Base-by-base conservation (phyloP, 2,329 filamentous ascomycete species). In the Mycosphaerella sp. region DNA sequence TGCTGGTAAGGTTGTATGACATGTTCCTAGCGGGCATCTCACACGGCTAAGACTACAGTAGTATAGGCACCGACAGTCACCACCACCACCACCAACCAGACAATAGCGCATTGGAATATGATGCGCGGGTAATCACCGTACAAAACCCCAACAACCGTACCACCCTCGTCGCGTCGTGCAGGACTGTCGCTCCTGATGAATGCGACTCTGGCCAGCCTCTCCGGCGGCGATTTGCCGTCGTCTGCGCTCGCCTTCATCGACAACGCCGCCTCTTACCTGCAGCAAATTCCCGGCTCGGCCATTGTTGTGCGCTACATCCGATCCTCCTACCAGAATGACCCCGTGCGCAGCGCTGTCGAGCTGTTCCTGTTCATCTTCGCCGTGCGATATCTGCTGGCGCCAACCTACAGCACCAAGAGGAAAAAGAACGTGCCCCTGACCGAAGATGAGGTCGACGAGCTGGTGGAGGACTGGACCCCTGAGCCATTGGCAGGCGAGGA, bases 301-400 rank as follows among this genome's bases (percentile, higher is more conserved):
- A 95, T 98, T 62, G 78, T 97, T 64, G 81, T 95, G 62, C 87
- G 93, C 57, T 98, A 98, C 72, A 89, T 98, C 67, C 88, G 88
- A 70, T 95, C 89, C 52, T 95, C 89, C 68, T 97, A 98, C 75
- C 93, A 98, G 74, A 86, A 98, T 68, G 93, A 98, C 64, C 93
- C 93, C 8, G 82, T 97, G 50, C 86, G 94, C 48, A 95, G 89
- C 46, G 89, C 88, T 35, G 88, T 98, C 60, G 93, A 98, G 72
- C 76, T 98, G 44, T 84, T 97, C 59, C 78, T 98, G 53, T 87
- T 98, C 62, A 81, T 98, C 49, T 98, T 98, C 73, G 94, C 94
- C 57, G 86, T 98, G 52, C 83, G 90, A 57, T 98, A 98, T 70
- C 77, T 98, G 49, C 77, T 97, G 55, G 86, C 89, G 55, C 90